Evolutionary conservation across 164 flowering plant genomes (phyloP).

Genomic region (Aristolochia fimbriata): DNA sequence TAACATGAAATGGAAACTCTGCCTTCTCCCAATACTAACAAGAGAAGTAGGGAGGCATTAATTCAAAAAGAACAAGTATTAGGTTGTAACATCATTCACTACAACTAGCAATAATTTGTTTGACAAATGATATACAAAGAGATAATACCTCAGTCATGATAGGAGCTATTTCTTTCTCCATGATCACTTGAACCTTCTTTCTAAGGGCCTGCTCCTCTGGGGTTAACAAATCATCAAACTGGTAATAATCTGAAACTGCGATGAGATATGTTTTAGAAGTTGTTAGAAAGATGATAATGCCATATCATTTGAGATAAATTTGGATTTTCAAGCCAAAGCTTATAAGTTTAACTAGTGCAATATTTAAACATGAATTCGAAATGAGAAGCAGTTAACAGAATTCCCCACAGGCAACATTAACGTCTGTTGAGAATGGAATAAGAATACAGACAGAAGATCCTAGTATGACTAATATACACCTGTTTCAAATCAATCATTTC

Average conservation of each 20-base stretch:
- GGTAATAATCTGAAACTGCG: conserved; percentile 85
- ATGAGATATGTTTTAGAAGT: neutral
- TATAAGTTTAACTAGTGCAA: neutral
- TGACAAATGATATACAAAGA: conserved; percentile 1
- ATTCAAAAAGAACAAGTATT: too few species aligned
- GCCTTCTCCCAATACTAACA: conserved; percentile 98
- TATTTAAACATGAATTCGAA: too few species aligned
- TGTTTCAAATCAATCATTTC: too few species aligned
- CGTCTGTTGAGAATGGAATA: too few species aligned
- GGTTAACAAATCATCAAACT: conserved; percentile 67
- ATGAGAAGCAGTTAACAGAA: too few species aligned
- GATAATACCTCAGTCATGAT: conserved; percentile 59
- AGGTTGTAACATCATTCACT: too few species aligned
- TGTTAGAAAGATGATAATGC: neutral
- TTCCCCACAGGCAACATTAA: too few species aligned
- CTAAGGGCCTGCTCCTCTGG: conserved; percentile 60
- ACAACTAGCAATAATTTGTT: too few species aligned
- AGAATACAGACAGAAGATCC: too few species aligned
- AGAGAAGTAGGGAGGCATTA: neutral
- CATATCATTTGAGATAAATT: neutral
- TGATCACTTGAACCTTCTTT: conserved; percentile 46
- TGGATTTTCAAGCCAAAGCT: neutral
- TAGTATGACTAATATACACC: too few species aligned
- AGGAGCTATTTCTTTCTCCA: conserved; percentile 92
- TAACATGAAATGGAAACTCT: conserved; percentile 77